phyloP scores from a whole-genome alignment of 2,329 filamentous ascomycete genomes.

The Phialophora verrucosa region DNA sequence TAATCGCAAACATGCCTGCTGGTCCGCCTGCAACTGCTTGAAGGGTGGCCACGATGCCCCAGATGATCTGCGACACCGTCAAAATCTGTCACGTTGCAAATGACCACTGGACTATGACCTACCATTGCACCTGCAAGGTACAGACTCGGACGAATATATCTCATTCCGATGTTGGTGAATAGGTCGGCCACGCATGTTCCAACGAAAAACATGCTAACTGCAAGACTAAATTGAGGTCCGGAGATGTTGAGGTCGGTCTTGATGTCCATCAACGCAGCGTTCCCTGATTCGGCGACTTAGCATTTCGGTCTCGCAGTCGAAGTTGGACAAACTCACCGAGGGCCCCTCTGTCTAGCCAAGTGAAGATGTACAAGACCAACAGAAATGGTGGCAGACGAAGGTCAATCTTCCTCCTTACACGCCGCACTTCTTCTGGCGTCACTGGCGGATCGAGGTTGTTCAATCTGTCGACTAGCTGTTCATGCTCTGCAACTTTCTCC shows the following conservation, averaged over 20 bases:
- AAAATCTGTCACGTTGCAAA: background rate
- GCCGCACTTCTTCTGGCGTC: constrained; percentile 19
- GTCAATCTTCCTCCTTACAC: constrained; percentile 23
- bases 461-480: constrained; percentile 20
- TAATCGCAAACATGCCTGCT: constrained; percentile 20
- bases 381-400: constrained; percentile 25
- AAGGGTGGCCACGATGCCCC: constrained; percentile 25
- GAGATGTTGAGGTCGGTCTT: constrained; percentile 23
- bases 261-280: constrained; percentile 27
- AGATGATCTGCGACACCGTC: constrained; percentile 6
- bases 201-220: constrained; percentile 29
- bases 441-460: constrained; percentile 27
- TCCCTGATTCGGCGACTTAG: constrained; percentile 13
- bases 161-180: constrained; percentile 29
- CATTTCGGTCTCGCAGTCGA: background rate
- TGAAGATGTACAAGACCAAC: constrained; percentile 28
- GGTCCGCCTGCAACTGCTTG: constrained; percentile 24
- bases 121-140: constrained; percentile 29
- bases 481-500: constrained; percentile 26
- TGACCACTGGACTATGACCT: background rate
- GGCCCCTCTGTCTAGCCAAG: constrained; percentile 26
- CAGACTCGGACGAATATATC: constrained; percentile 26
- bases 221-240: constrained; percentile 23
- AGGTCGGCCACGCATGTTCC: constrained; percentile 27
- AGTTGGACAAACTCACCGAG: constrained; percentile 9